Evolutionary conservation across 2,329 filamentous ascomycete genomes (phyloP).

Genomic region (Dactylellina parvicollis): DNA sequence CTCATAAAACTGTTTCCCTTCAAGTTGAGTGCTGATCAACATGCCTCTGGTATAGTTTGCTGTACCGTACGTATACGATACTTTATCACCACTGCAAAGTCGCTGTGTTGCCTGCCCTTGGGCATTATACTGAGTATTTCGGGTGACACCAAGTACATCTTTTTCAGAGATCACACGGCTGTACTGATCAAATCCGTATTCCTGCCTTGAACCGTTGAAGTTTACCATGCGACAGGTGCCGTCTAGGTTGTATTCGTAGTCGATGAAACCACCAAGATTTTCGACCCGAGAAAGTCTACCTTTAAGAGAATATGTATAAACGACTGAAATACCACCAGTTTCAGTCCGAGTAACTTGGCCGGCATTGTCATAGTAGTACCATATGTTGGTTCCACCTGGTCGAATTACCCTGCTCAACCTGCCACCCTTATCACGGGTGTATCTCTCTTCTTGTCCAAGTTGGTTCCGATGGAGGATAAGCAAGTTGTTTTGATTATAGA

Average conservation of each 20-base stretch:
- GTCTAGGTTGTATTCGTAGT: too few species aligned
- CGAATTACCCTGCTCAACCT: background rate
- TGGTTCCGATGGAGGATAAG: conserved; percentile 6
- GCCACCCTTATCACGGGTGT: background rate
- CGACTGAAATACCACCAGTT: background rate
- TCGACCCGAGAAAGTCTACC: too few species aligned
- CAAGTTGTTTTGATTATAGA: background rate
- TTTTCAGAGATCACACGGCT: background rate
- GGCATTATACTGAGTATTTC: background rate
- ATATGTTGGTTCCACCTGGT: background rate
- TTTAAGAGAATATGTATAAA: background rate
- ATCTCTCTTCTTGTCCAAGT: background rate
- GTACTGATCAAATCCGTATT: background rate
- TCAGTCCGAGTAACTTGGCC: conserved; percentile 1
- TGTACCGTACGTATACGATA: conserved; percentile 4
- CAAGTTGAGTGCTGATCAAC: background rate
- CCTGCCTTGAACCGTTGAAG: too few species aligned
- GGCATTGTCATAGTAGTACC: background rate
- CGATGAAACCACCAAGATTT: too few species aligned
- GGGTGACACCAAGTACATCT: background rate
- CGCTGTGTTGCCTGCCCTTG: background rate
- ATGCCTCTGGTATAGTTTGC: background rate
- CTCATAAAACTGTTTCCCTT: background rate
- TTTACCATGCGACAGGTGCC: too few species aligned
- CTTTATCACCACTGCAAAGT: background rate